These are phyloP conservation scores for Aureobasidium subglaciale DNA, from an alignment of 2,329 filamentous ascomycete species.

Conservation along the genomic window DNA sequence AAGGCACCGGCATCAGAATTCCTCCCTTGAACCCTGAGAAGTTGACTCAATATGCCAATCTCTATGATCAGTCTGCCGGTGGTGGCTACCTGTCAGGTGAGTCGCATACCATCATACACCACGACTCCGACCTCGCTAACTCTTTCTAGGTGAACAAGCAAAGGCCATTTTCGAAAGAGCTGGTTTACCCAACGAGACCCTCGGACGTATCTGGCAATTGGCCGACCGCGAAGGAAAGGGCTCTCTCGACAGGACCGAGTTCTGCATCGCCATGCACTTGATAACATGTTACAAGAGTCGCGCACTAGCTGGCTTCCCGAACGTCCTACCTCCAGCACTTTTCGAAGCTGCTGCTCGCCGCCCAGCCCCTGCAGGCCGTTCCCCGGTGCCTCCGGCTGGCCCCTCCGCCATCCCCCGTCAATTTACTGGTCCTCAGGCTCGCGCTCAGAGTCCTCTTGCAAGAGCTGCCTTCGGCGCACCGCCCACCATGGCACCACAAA, in stretches of 20 bases:
- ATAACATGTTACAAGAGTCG: conserved; percentile 86
- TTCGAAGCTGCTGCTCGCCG: conserved; percentile 84
- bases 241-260: conserved; percentile 78
- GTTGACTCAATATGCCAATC: conserved; percentile 75
- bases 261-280: conserved; percentile 97
- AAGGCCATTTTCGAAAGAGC: conserved; percentile 95
- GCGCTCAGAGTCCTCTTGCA: conserved; percentile 54
- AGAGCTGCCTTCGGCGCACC: conserved; percentile 43
- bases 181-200: conserved; percentile 75
- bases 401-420: conserved; percentile 67
- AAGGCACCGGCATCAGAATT: conserved; percentile 59
- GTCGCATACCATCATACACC: not conserved
- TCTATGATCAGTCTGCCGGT: conserved; percentile 84
- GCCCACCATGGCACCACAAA: conserved; percentile 43
- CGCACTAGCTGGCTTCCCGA: conserved; percentile 70
- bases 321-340: conserved; percentile 70
- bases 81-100: conserved; percentile 66
- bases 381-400: conserved; percentile 45
- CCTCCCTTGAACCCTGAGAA: conserved; percentile 84
- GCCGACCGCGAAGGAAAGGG: conserved; percentile 91
- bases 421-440: conserved; percentile 58
- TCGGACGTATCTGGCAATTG: conserved; percentile 94
- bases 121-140: conserved; percentile 15
- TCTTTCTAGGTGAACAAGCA: conserved; percentile 62
- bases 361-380: conserved; percentile 40